Conservation (phyloP, 2,329 filamentous ascomycete genomes). For the Hymenoscyphus scutula region DNA sequence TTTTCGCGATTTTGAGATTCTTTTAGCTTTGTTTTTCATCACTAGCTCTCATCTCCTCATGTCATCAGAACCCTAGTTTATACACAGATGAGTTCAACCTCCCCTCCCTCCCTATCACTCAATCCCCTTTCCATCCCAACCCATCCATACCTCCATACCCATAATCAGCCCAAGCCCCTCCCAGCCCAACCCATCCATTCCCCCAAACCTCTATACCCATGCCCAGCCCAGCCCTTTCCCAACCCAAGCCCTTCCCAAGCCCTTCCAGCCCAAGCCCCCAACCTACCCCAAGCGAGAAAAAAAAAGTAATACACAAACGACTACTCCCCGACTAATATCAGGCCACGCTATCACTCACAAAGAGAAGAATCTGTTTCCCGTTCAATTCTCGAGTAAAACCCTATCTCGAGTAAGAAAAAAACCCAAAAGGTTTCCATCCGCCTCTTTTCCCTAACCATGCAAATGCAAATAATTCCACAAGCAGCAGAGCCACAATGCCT, state of each 20-base stretch:
- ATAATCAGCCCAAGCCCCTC: too few species aligned
- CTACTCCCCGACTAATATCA: background rate
- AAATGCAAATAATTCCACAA: background rate
- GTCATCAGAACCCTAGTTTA: background rate
- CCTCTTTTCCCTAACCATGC: background rate
- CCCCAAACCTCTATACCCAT: too few species aligned
- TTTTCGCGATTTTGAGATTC: too few species aligned
- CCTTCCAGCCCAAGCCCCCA: background rate
- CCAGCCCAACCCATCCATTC: background rate
- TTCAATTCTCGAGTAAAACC: too few species aligned
- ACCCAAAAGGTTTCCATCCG: background rate
- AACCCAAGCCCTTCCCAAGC: background rate
- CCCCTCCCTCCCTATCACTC: background rate
- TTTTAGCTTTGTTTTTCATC: background rate
- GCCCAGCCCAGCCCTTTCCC: too few species aligned
- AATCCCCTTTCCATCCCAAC: background rate
- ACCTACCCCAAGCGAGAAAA: background rate
- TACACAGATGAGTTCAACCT: too few species aligned
- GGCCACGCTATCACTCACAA: background rate
- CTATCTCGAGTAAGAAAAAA: too few species aligned
- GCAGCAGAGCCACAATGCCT: background rate
- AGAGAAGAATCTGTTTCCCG: too few species aligned
- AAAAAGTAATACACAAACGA: constrained; percentile 1
- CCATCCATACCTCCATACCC: background rate
- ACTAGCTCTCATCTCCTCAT: background rate